A percentile compares a stretch with the other conserved stretches of the same genome.
phyloP scores from a whole-genome alignment of 768 basidiomycete species.

The Panaeolus papilionaceus region DNA sequence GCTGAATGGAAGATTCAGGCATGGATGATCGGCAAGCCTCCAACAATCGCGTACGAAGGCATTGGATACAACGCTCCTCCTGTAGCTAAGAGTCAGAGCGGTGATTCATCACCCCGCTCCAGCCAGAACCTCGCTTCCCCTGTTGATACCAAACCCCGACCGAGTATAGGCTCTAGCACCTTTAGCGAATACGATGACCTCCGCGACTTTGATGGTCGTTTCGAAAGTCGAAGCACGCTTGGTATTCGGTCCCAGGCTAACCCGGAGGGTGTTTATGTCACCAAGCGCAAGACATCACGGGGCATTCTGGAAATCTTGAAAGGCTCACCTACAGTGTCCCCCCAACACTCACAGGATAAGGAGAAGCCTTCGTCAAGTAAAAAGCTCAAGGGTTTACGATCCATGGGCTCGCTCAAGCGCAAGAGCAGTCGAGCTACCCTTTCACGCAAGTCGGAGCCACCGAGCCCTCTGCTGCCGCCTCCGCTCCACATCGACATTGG shows the following conservation, averaged over 20 bases:
- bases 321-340: conserved; percentile 49
- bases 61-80: conserved; percentile 76
- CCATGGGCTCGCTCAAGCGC: conserved; percentile 77
- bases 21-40: conserved; percentile 97
- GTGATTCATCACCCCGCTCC: conserved; percentile 35
- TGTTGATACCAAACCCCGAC: conserved; percentile 56
- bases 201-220: conserved; percentile 85
- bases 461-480: conserved; percentile 61
- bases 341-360: conserved; percentile 46
- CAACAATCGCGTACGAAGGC: conserved; percentile 81
- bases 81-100: conserved; percentile 29
- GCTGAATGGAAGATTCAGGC: conserved; percentile 98
- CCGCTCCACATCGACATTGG: conserved; percentile 60
- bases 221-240: conserved; percentile 80
- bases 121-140: conserved; percentile 36
- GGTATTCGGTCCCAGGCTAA: conserved; percentile 42
- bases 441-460: conserved; percentile 43
- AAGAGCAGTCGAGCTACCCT: conserved; percentile 46
- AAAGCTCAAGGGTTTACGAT: conserved; percentile 75
- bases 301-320: conserved; percentile 73
- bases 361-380: conserved; percentile 50
- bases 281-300: conserved; percentile 65
- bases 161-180: conserved; percentile 72
- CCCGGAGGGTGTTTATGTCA: conserved; percentile 29
- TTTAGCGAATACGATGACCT: conserved; percentile 92